Evolutionary conservation across 768 basidiomycete species (phyloP), one percentile per base, ranked within the genome.

Genomic region (Tulasnella sp.): DNA sequence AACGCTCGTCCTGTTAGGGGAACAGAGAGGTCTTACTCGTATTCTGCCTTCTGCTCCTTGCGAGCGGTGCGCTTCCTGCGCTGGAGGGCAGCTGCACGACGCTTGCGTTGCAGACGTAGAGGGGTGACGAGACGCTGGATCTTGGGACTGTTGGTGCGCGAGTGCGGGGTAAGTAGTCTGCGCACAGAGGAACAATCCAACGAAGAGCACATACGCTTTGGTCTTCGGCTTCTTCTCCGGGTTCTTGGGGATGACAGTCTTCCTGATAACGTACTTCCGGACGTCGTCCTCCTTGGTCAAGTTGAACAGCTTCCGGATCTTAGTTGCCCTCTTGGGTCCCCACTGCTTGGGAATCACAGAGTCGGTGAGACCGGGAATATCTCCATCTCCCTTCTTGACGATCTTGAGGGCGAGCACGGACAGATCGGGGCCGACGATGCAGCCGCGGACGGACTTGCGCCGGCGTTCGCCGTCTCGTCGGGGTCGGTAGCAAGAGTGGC

Each of bases 291-390:
- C 93, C 91, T 99, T 98, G 88, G 90, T 90, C 86, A 98, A 89
- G 90, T 97, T 97, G 91, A 99, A 99, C 91, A 99, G 98, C 85
- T 88, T 91, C 87, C 96, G 91, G 88, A 99, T 98, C 92, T 97
- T 97, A 82, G 96, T 96, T 81, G 96, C 96, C 84, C 96, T 89
- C 93, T 99, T 98, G 85, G 97, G 97, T 80, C 97, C 97, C 83
- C 98, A 92, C 80, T 96, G 89, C 90, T 98, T 98, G 86, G 97
- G 96, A 75, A 98, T 91, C 83, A 97, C 92, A 83, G 86, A 91
- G 86, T 98, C 96, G 83, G 97, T 98, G 77, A 99, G 88, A 40
- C 96, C 97, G 37, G 96, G 92, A 85, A 99, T 92, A 37, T 97
- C 96, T 78, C 87, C 84, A 80, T 97, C 96, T 80, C 97, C 97